Evolutionary conservation across 129 eudicot species (phyloP).

Genomic region (Chrysanthemum lavandulifolium): DNA sequence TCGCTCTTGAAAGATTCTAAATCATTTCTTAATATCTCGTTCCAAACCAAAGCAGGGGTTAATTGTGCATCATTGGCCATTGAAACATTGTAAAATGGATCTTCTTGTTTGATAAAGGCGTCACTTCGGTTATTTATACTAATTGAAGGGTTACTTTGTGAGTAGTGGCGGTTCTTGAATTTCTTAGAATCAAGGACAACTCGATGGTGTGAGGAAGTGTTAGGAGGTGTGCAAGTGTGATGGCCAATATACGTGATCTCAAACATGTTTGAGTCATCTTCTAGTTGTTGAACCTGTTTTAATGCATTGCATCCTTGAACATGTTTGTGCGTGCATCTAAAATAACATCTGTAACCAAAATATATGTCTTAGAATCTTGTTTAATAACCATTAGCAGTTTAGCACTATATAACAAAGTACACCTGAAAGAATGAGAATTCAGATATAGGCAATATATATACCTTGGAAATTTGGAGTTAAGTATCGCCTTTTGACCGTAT

Average conservation of each 20-base stretch:
- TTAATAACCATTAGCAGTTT: background rate
- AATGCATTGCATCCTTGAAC: conserved; percentile 51
- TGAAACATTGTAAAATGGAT: background rate
- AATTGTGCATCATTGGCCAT: background rate
- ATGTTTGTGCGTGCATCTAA: conserved; percentile 58
- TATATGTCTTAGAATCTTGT: background rate
- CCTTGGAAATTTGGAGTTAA: conserved; percentile 40
- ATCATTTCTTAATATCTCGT: conserved; percentile 15
- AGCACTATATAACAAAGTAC: background rate
- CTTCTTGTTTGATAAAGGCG: conserved; percentile 5
- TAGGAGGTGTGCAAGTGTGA: conserved; percentile 52
- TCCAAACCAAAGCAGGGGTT: conserved; percentile 8
- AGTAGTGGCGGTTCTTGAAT: background rate
- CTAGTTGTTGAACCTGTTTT: conserved; percentile 50
- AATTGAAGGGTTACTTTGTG: conserved; percentile 8
- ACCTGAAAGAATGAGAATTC: background rate
- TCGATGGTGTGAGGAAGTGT: conserved; percentile 37
- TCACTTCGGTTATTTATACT: background rate
- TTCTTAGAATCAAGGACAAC: conserved; percentile 6
- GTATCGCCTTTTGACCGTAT: conserved; percentile 53
- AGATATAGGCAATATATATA: background rate
- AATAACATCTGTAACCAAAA: conserved; percentile 47
- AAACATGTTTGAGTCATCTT: conserved; percentile 33
- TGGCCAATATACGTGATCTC: conserved; percentile 48
- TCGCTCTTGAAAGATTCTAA: conserved; percentile 12